These are phyloP conservation scores for Lentinula sp. DNA, from an alignment of 768 basidiomycete genomes.

Conservation along the genomic window DNA sequence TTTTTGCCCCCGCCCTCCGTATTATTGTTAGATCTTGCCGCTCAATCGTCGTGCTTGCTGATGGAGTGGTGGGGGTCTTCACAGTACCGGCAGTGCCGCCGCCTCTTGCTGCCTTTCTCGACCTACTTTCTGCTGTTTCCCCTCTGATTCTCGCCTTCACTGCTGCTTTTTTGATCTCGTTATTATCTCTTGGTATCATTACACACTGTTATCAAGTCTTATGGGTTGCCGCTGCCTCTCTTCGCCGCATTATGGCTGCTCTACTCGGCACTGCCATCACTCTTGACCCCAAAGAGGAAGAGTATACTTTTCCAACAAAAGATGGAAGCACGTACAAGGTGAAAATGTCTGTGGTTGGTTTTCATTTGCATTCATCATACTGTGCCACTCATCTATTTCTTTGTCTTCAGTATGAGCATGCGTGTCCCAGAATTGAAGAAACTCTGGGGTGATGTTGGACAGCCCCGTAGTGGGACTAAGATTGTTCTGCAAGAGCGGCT, in stretches of 20 bases:
- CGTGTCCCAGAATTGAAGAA: background rate
- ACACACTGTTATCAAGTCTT: too few species aligned
- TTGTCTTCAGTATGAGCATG: background rate
- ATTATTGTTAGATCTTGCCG: too few species aligned
- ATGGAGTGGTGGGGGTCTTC: too few species aligned
- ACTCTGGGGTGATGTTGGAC: background rate
- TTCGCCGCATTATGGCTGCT: background rate
- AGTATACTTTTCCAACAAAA: background rate
- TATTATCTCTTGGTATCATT: too few species aligned
- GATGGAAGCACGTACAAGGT: background rate
- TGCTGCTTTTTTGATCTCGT: too few species aligned
- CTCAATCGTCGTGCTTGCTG: too few species aligned
- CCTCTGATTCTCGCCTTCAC: too few species aligned
- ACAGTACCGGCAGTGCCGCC: too few species aligned
- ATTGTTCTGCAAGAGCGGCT: conserved; percentile 6
- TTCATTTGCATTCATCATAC: background rate
- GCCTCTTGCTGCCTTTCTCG: too few species aligned
- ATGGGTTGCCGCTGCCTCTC: too few species aligned
- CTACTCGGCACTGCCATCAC: background rate
- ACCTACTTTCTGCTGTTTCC: too few species aligned
- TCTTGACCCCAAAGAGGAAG: background rate
- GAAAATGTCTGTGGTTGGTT: background rate
- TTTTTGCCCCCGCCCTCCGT: too few species aligned
- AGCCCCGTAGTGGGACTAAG: conserved; percentile 6
- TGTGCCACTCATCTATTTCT: background rate